Evolutionary conservation across 1,139 yeast species (phyloP).

Genomic region (Candida mesenterica): DNA sequence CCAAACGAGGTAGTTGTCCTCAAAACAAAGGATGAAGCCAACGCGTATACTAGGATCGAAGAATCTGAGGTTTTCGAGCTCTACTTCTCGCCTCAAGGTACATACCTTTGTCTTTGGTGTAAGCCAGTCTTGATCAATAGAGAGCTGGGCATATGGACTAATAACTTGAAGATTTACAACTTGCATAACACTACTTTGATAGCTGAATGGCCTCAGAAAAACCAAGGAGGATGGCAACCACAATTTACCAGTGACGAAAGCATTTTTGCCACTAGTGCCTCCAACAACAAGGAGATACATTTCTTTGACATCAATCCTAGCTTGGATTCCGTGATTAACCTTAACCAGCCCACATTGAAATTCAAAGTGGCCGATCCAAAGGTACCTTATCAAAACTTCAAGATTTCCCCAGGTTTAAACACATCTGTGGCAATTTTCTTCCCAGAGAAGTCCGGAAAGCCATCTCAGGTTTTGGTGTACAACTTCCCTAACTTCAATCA

Average conservation of each 20-base stretch:
- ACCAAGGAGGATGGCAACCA: conserved; percentile 89
- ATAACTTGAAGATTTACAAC: conserved; percentile 77
- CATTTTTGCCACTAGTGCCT: conserved; percentile 61
- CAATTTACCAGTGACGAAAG: conserved; percentile 82
- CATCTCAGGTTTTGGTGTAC: conserved; percentile 85
- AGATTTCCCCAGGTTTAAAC: conserved; percentile 82
- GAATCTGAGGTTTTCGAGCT: conserved; percentile 72
- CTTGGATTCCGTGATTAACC: conserved; percentile 38
- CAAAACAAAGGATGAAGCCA: conserved; percentile 45
- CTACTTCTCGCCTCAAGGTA: conserved; percentile 86
- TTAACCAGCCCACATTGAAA: conserved; percentile 57
- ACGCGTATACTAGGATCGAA: conserved; percentile 42
- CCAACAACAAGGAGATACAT: conserved; percentile 62
- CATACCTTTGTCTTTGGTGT: conserved; percentile 85
- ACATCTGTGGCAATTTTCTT: conserved; percentile 91
- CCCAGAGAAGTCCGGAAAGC: conserved; percentile 82
- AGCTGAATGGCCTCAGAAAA: conserved; percentile 72
- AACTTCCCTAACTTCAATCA: conserved; percentile 71
- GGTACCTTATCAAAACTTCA: conserved; percentile 52
- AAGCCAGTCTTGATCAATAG: conserved; percentile 64
- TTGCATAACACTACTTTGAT: conserved; percentile 47
- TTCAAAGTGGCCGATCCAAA: conserved; percentile 62
- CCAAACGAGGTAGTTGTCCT: conserved; percentile 56
- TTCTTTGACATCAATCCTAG: conserved; percentile 57
- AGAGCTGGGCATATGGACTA: conserved; percentile 66